Base-by-base conservation (phyloP, 495 filamentous ascomycete species). In the Podospora fimiseda region DNA sequence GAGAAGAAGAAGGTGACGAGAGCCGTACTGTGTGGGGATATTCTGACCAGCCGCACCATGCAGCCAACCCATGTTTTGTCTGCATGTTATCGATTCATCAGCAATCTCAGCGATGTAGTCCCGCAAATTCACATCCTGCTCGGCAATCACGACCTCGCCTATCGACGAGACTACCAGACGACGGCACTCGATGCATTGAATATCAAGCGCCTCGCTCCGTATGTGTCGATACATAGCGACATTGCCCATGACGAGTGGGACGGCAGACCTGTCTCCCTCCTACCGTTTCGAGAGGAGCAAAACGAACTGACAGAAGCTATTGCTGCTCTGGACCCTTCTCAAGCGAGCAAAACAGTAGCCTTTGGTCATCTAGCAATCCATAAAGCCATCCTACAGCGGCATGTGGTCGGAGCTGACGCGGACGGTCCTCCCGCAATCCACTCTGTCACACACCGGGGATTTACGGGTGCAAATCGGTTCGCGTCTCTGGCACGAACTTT, bases 101-200 rank as follows among this genome's bases (percentile, higher is more conserved):
- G 52, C 40, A 39, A 53, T 15, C 50, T 69, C 24, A 58, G 51
- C n/a, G 42, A 51, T 2, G 56, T 60, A 33, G 63, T 67, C 22
- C 66, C 66, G 16, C 64, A 56, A 39, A 50, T 69, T 40, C 60
- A 69, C 40, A 53, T 69, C 43, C 44, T 69, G 8, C 49, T 69
- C 23, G 66, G 66, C 20, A 69, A 69, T 36, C 65, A 69, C 57
- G 66, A 68, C 42, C 59, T 69, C 19, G 63, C 66, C 43, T 65
- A 66, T 41, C 60, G 60, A 18, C 63, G 56, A 21, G 63, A 65
- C 36, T 65, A 61, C 44, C 39, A 53, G 42, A 63, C 63, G 11
- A 62, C 65, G 1, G 60, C 64, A 16, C 55, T 69, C 21, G 65
- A 69, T 30, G 62, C 56, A n/a, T 55, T 69, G 9, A 59, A 61